Evolutionary conservation across 2,329 filamentous ascomycete species (phyloP).

Genomic region (Annulohypoxylon truncatum): DNA sequence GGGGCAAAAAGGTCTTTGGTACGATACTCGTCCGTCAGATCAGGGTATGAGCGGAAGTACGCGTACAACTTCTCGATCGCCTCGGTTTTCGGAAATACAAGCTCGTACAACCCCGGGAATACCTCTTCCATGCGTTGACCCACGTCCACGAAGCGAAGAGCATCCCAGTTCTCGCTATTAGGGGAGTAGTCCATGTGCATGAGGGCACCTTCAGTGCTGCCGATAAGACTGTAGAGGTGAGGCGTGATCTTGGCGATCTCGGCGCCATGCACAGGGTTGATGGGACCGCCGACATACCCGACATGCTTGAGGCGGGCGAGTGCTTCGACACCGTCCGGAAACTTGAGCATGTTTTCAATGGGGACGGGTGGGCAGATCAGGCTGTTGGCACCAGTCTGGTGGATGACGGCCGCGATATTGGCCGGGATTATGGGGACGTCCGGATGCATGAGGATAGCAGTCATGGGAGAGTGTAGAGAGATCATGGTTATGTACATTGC

Average conservation of each 20-base stretch:
- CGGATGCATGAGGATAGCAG: conserved; percentile 39
- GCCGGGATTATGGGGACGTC: conserved; percentile 38
- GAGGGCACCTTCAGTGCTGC: conserved; percentile 42
- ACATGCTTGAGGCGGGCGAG: conserved; percentile 40
- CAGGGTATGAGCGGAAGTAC: conserved; percentile 50
- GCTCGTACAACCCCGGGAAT: conserved; percentile 47
- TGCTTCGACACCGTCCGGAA: conserved; percentile 31
- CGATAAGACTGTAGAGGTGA: conserved; percentile 41
- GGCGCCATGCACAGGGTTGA: conserved; percentile 41
- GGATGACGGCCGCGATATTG: conserved; percentile 40
- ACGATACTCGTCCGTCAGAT: conserved; percentile 52
- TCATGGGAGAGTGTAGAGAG: conserved; percentile 25
- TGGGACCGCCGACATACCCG: conserved; percentile 43
- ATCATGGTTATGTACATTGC: conserved; percentile 33
- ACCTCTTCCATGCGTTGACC: conserved; percentile 50
- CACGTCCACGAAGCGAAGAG: conserved; percentile 46
- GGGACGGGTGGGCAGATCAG: conserved; percentile 40
- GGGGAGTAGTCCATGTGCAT: conserved; percentile 36
- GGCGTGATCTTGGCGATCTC: conserved; percentile 38
- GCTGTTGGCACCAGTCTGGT: conserved; percentile 30
- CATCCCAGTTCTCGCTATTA: conserved; percentile 42
- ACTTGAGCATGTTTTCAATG: conserved; percentile 43
- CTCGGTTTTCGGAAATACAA: conserved; percentile 46
- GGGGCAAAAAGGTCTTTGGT: conserved; percentile 58
- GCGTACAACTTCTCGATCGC: conserved; percentile 39